A percentile compares a stretch with the other conserved stretches of the same genome.
These are phyloP conservation scores for Phytophthora podocarpi DNA, from an alignment of 352 stramenopile species.

Conservation along the genomic window DNA sequence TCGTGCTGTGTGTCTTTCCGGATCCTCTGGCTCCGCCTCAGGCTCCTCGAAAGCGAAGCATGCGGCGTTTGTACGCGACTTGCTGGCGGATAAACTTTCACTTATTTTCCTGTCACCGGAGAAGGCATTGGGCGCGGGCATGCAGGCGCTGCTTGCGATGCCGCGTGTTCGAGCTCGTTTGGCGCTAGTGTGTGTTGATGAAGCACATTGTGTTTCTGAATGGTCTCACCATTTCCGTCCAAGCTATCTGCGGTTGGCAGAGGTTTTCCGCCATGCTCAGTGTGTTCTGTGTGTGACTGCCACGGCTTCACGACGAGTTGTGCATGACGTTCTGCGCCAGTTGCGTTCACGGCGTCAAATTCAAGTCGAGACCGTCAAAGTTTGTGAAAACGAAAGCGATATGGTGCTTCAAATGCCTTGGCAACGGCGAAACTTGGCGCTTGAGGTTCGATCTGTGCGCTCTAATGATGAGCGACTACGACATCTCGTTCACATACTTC, in stretches of 20 bases:
- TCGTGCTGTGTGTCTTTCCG: slow-evolving; percentile 63
- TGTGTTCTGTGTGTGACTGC: slow-evolving; percentile 93
- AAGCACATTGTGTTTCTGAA: slow-evolving; percentile 95
- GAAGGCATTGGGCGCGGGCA: slow-evolving; percentile 80
- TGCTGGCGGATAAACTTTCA: slow-evolving; percentile 66
- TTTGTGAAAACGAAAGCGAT: slow-evolving; percentile 30
- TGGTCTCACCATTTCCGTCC: slow-evolving; percentile 96
- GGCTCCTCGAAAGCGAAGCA: slow-evolving; percentile 62
- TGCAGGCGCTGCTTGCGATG: slow-evolving; percentile 66
- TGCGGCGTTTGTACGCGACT: slow-evolving; percentile 66
- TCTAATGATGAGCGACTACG: slow-evolving; percentile 66
- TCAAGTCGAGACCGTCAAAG: neutral
- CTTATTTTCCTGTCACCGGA: slow-evolving; percentile 94
- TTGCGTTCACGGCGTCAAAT: slow-evolving; percentile 40
- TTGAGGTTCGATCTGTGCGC: slow-evolving; percentile 56
- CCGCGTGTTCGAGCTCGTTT: slow-evolving; percentile 49
- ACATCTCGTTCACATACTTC: slow-evolving; percentile 34
- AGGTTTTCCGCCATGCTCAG: slow-evolving; percentile 62
- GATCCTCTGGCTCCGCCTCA: slow-evolving; percentile 29
- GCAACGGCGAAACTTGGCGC: slow-evolving; percentile 68
- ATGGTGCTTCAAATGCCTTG: slow-evolving; percentile 80
- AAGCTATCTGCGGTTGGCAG: slow-evolving; percentile 68
- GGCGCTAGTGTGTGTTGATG: slow-evolving; percentile 92
- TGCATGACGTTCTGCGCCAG: slow-evolving; percentile 72
- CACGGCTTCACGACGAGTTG: slow-evolving; percentile 85